A percentile compares a stretch with the other conserved stretches of the same genome.
phyloP scores from a whole-genome alignment of 202 grass and related monocot species.

The Digitaria exilis region DNA sequence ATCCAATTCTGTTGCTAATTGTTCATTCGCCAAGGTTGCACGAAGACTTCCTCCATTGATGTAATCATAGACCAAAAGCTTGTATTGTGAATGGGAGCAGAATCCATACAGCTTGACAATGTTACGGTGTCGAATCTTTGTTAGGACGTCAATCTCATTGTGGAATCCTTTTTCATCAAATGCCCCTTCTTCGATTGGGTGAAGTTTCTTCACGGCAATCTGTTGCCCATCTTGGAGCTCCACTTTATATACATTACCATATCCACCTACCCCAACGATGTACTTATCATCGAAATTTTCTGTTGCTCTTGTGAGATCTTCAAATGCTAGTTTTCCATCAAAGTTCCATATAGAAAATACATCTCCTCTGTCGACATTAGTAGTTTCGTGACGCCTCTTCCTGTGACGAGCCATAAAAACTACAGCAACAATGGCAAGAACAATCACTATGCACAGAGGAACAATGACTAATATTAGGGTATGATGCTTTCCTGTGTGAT shows the following conservation, averaged over 20 bases:
- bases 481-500: not conserved
- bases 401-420: not conserved
- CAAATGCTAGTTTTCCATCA: too few species aligned
- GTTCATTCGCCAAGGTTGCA: not conserved
- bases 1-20: not conserved
- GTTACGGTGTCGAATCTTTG: not conserved
- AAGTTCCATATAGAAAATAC: too few species aligned
- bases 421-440: not conserved
- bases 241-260: not conserved
- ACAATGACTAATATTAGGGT: not conserved
- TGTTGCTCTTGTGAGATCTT: too few species aligned
- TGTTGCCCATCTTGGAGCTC: not conserved
- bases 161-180: not conserved
- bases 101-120: not conserved
- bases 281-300: too few species aligned
- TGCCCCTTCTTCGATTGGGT: not conserved
- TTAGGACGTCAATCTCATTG: not conserved
- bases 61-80: not conserved
- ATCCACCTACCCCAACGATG: not conserved
- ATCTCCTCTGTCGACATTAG: too few species aligned
- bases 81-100: not conserved
- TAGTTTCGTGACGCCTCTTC: not conserved
- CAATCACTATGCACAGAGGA: too few species aligned
- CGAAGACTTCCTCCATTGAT: not conserved
- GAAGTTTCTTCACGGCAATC: not conserved